These are phyloP conservation scores for Yamadazyma sp. DNA, from an alignment of 805 yeast genomes.

Conservation along the genomic window DNA sequence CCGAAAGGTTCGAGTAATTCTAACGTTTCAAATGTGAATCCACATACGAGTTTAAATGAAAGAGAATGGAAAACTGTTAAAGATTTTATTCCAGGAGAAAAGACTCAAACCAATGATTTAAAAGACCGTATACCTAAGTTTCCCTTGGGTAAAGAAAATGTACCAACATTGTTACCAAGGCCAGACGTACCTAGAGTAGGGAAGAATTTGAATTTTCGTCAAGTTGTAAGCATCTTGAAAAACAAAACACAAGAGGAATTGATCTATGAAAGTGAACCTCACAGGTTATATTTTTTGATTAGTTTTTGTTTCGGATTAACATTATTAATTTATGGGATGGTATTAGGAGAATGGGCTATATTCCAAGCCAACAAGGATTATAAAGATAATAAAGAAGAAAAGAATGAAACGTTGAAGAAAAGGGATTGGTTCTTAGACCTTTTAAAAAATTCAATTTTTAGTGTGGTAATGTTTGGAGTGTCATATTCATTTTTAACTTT, in stretches of 20 bases:
- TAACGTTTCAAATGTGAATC: background rate
- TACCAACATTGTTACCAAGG: constrained; percentile 67
- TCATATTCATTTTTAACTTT: constrained; percentile 35
- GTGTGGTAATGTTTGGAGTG: constrained; percentile 23
- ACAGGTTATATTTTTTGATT: constrained; percentile 67
- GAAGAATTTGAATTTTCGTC: constrained; percentile 50
- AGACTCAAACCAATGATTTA: constrained; percentile 40
- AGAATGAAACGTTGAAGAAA: constrained; percentile 40
- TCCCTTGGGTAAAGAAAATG: constrained; percentile 60
- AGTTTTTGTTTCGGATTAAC: constrained; percentile 68
- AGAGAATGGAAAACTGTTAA: constrained; percentile 43
- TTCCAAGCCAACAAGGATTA: constrained; percentile 51
- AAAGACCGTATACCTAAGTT: constrained; percentile 63
- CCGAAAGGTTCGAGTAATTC: no score
- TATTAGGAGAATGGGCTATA: constrained; percentile 54
- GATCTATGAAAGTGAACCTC: constrained; percentile 82
- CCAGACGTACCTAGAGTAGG: constrained; percentile 78
- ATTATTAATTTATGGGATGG: constrained; percentile 65
- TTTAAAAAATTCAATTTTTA: constrained; percentile 25
- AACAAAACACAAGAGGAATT: constrained; percentile 63
- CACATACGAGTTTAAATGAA: constrained; percentile 9
- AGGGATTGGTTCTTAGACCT: constrained; percentile 35
- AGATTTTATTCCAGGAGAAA: constrained; percentile 58
- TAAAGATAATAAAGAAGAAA: constrained; percentile 48
- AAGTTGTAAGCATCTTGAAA: constrained; percentile 57